Evolutionary conservation across 495 filamentous ascomycete species (phyloP), one percentile per base, ranked within the genome.

Genomic region (Xylaria sp.): DNA sequence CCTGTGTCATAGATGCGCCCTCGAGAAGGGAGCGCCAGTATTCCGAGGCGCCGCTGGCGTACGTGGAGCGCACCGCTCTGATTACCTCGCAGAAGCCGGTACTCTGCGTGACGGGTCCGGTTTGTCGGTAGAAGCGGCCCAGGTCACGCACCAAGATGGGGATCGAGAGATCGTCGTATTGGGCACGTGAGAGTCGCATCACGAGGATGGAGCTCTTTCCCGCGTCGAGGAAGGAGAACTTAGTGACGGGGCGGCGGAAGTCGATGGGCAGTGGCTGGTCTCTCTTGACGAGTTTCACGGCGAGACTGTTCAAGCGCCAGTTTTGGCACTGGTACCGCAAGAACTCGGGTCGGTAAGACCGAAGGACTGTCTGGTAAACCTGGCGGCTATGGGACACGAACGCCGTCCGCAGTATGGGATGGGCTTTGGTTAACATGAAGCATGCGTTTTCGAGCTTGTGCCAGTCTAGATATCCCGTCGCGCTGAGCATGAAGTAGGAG

Each of bases 201-300:
- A 84, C 61, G 29, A 86, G 79, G 0, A 77, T 72, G n/a, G 83
- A 84, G 61, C 82, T 82, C 74, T 83, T 85, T 41, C 81, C 77
- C 0, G 78, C 84, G 41, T 86, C 84, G 24, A 86, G 61, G 53
- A 84, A 84, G 44, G 74, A 79, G 70, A 86, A 86, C 62, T 83
- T 85, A 19, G 84, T 85, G 58, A 85, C 71, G 0, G 84, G 83
- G 1, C 73, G 69, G 61, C 79, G 77, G 41, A 85, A 85, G 11
- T 79, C 78, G 37, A 82, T 74, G 5, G 77, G 76, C 9, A 67
- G 72, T 2, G 74, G 61, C 41, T 82, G 80, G 19, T 86, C 84
- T 69, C 82, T 81, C 63, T 78, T 79, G 50, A 86, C 77, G 24
- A 79, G 61, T 74, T 84, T 86, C 43, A 78, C 71, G 61, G 75